Evolutionary conservation across 371 early-diverging fungal species (phyloP), one percentile per base, ranked within the genome.

Genomic region (Mortierella sp.): DNA sequence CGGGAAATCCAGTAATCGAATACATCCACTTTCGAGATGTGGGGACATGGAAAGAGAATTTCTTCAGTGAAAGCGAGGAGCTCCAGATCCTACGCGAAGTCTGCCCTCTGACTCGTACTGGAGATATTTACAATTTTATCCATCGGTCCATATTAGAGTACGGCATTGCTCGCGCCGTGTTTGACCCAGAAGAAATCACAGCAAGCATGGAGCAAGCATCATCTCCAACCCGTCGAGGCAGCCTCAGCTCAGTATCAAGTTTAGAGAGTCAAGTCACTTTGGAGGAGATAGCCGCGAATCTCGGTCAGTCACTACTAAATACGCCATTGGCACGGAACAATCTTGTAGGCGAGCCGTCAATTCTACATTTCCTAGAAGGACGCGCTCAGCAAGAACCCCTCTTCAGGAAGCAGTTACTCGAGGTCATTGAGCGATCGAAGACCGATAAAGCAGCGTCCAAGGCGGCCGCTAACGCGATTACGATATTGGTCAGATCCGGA

Each of bases 391-490:
- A 49, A 34, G n/a, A 29, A 12, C 35, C 22, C 2, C 1, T 35
- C 23, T 60, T 67, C 51, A 51, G 28, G 47, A 2, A 60, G 1
- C 60, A 58, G 37, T 53, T 67, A 10, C 40, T 49, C 15, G 37
- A 12, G 2, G 32, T 32, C 13, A 58, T 67, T 22, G 62, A 68
- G 23, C 23, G 3, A 1, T 68, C 69, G 0, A 68, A 68, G 23
- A 32, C 29, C 0, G 45, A 56, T 12, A 43, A 26, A 8, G 28
- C n/a, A 1, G 26, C 26, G n/a, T 17, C 53, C 28, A 32, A 53
- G 22, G 62, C 62, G 2, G 62, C 62, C 8, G 69, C 69, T 0
- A 68, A 68, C 34, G 62, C 69, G 12, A 68, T 68, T 34, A 43
- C 66, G 13, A 58, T 66, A 13, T 58, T 66, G 37, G 59, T 58